Conservation (phyloP, 768 basidiomycete species). For the Dentipellis sp. region DNA sequence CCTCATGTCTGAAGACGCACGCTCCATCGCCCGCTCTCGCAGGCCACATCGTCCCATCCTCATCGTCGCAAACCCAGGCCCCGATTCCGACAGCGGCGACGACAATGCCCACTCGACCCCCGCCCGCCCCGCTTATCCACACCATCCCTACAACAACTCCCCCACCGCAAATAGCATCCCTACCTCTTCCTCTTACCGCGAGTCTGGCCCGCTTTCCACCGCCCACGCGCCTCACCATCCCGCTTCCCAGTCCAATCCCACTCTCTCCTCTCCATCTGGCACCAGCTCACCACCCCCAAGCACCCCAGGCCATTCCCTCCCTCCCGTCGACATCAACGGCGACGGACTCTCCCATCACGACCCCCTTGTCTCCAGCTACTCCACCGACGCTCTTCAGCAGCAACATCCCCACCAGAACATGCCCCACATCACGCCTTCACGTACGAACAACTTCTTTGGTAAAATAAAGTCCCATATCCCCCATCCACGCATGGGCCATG, state of each 20-base stretch:
- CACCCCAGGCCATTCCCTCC: constrained; percentile 46
- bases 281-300: constrained; percentile 63
- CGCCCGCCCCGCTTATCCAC: constrained; percentile 2
- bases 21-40: constrained; percentile 27
- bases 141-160: constrained; percentile 17
- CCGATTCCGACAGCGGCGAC: constrained; percentile 33
- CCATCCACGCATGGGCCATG: constrained; percentile 10
- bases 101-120: constrained; percentile 21
- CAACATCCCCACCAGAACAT: constrained; percentile 16
- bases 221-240: constrained; percentile 26
- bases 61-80: constrained; percentile 54
- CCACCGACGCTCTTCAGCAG: constrained; percentile 27
- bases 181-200: constrained; percentile 15
- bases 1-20: constrained; percentile 56
- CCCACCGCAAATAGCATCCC: constrained; percentile 18
- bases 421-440: constrained; percentile 19
- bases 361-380: constrained; percentile 18
- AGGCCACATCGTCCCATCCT: constrained; percentile 29
- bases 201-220: constrained; percentile 26
- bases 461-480: constrained; percentile 17
- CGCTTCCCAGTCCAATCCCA: constrained; percentile 37
- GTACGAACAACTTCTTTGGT: constrained; percentile 9
- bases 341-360: constrained; percentile 28
- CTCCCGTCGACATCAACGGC: constrained; percentile 30
- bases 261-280: constrained; percentile 63